phyloP scores from a whole-genome alignment of 1,139 yeast species.

The Zygosaccharomyces pseudobailii region DNA sequence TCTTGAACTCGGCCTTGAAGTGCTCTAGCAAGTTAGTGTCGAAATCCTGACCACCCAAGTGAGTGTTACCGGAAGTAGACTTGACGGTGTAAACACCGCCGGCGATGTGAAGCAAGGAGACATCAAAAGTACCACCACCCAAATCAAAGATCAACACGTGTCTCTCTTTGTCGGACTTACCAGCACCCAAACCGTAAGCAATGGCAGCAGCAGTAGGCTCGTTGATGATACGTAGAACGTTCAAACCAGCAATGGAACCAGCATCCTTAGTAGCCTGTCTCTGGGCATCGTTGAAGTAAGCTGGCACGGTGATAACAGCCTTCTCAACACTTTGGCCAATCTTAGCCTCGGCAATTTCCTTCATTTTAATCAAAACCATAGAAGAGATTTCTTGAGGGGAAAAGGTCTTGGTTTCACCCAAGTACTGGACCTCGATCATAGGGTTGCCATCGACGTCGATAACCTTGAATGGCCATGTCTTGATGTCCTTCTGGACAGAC shows the following conservation, averaged over 20 bases:
- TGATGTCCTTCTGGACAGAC: slow-evolving; percentile 75
- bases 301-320: slow-evolving; percentile 95
- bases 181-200: slow-evolving; percentile 93
- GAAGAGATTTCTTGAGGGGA: slow-evolving; percentile 91
- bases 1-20: slow-evolving; percentile 93
- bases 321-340: slow-evolving; percentile 85
- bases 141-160: slow-evolving; percentile 89
- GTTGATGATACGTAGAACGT: slow-evolving; percentile 84
- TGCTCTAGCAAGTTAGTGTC: slow-evolving; percentile 93
- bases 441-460: slow-evolving; percentile 73
- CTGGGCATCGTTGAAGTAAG: slow-evolving; percentile 94
- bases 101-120: slow-evolving; percentile 90
- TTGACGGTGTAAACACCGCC: slow-evolving; percentile 99
- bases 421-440: slow-evolving; percentile 65
- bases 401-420: slow-evolving; percentile 67
- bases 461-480: slow-evolving; percentile 75
- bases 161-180: slow-evolving; percentile 81
- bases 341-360: slow-evolving; percentile 88
- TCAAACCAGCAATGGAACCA: slow-evolving; percentile 89
- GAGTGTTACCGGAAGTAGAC: slow-evolving; percentile 99
- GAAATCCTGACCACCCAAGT: slow-evolving; percentile 99
- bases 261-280: slow-evolving; percentile 97
- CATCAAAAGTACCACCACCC: slow-evolving; percentile 97
- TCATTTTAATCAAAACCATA: slow-evolving; percentile 89
- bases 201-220: slow-evolving; percentile 97